Evolutionary conservation across 768 basidiomycete genomes (phyloP).

Genomic region (Agrocybe chaxingu): DNA sequence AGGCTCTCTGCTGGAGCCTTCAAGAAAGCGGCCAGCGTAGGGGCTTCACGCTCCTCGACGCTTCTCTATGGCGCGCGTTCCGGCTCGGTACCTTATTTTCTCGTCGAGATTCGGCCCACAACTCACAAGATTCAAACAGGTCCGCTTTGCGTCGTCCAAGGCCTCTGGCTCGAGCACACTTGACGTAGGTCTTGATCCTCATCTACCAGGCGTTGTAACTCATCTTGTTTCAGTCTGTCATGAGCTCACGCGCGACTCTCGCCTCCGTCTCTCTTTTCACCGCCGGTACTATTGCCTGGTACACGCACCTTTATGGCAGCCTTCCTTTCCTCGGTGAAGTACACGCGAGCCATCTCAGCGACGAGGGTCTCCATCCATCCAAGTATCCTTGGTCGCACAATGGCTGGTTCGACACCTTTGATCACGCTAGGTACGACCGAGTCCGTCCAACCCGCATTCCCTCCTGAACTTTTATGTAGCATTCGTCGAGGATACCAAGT

Average conservation of each 20-base stretch:
- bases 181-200: conserved; percentile 49
- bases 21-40: conserved; percentile 49
- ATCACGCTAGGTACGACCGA: conserved; percentile 84
- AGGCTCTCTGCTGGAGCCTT: conserved; percentile 77
- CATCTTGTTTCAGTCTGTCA: conserved; percentile 44
- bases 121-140: conserved; percentile 36
- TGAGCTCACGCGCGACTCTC: conserved; percentile 71
- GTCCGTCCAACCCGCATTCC: conserved; percentile 13
- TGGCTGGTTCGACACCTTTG: conserved; percentile 86
- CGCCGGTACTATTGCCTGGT: conserved; percentile 92
- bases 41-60: conserved; percentile 41
- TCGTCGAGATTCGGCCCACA: conserved; percentile 4
- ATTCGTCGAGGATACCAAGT: conserved; percentile 96
- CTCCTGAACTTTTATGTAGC: conserved; percentile 36
- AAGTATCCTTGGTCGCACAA: conserved; percentile 90
- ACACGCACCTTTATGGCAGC: conserved; percentile 89
- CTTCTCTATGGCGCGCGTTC: conserved; percentile 41
- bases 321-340: conserved; percentile 90
- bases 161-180: conserved; percentile 53
- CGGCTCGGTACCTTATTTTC: conserved; percentile 41
- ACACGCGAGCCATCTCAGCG: conserved; percentile 87
- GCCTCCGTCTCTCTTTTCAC: conserved; percentile 74
- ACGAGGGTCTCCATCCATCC: conserved; percentile 91
- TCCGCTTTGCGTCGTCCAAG: conserved; percentile 69
- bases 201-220: neutral